A percentile compares a stretch with the other conserved stretches of the same genome.
These are phyloP conservation scores for Nothophaeocryptopus gaeumannii DNA, from an alignment of 2,329 filamentous ascomycete genomes.

Conservation along the genomic window DNA sequence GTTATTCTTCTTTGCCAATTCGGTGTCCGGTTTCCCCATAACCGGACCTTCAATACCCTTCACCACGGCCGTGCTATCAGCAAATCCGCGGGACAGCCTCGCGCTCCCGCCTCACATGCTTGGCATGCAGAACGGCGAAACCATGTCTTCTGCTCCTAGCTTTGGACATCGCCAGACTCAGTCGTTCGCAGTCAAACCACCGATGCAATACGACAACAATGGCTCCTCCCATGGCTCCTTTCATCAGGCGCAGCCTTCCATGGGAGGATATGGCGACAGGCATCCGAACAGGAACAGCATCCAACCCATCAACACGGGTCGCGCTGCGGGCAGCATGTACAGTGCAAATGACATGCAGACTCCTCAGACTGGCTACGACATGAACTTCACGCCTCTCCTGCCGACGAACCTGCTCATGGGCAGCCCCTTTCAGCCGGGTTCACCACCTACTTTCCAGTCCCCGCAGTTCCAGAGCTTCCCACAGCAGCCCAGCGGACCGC, in stretches of 20 bases:
- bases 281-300: conserved; percentile 75
- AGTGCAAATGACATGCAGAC: conserved; percentile 69
- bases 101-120: conserved; percentile 80
- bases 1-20: conserved; percentile 6
- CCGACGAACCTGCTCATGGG: conserved; percentile 92
- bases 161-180: conserved; percentile 53
- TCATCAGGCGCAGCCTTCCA: conserved; percentile 69
- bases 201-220: conserved; percentile 68
- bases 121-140: conserved; percentile 86
- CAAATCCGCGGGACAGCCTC: conserved; percentile 75
- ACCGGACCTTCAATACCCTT: conserved; percentile 32
- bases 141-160: conserved; percentile 58
- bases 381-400: conserved; percentile 96
- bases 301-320: conserved; percentile 85
- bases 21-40: conserved; percentile 22
- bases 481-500: conserved; percentile 53
- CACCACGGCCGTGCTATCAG: conserved; percentile 81
- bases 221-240: conserved; percentile 93
- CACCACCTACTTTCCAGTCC: conserved; percentile 82
- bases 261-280: conserved; percentile 79
- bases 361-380: conserved; percentile 86
- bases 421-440: conserved; percentile 94
- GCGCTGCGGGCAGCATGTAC: conserved; percentile 42
- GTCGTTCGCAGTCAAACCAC: conserved; percentile 71
- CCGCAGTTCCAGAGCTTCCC: conserved; percentile 90